phyloP scores from a whole-genome alignment of 257 asterid genomes.

The Solanum pinnatisectum region DNA sequence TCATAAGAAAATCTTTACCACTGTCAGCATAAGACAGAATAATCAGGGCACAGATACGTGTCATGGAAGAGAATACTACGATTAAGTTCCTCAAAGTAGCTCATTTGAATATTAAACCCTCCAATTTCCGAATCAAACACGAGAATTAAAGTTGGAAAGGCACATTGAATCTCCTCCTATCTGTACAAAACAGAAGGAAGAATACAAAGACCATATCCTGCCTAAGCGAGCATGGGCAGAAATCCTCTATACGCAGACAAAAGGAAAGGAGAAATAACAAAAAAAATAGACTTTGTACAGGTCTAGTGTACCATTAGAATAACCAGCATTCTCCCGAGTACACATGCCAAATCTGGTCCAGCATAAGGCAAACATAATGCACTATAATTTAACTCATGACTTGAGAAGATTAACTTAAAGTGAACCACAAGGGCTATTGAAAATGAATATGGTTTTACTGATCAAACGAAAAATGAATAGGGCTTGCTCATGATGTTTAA shows the following conservation, averaged over 20 bases:
- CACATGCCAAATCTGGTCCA: background rate
- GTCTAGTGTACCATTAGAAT: background rate
- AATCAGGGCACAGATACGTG: background rate
- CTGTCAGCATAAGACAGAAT: background rate
- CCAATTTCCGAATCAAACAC: background rate
- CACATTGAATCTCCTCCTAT: background rate
- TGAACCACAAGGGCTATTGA: background rate
- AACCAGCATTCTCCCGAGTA: background rate
- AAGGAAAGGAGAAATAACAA: background rate
- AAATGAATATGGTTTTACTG: background rate
- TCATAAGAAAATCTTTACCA: slow-evolving; percentile 5
- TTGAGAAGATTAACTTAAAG: background rate
- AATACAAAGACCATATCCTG: background rate
- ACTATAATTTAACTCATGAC: background rate
- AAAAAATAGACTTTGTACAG: background rate
- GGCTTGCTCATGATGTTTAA: background rate
- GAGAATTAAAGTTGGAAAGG: background rate
- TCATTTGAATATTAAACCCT: background rate
- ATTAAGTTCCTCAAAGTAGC: background rate
- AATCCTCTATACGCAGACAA: background rate
- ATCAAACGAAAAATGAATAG: background rate
- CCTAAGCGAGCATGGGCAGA: background rate
- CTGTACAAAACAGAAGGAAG: background rate
- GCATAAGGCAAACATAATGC: background rate
- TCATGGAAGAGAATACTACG: background rate